Conservation (phyloP, 179 eudicot species). For the Patellifolia procumbens region DNA sequence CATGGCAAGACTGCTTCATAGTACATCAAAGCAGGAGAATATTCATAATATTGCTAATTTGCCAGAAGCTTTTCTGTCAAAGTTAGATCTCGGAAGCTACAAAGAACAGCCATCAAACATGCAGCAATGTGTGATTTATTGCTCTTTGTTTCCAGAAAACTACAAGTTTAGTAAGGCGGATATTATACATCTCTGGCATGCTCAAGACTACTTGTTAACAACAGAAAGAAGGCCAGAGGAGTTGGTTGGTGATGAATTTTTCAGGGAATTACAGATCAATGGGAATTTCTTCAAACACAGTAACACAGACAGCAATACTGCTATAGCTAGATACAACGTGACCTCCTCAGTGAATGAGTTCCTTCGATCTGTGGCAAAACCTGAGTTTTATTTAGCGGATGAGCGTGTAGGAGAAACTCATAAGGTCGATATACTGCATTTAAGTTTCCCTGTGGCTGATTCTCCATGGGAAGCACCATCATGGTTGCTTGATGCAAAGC, state of each 20-base stretch:
- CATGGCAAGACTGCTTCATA: slow-evolving; percentile 6
- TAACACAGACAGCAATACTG: too few species aligned
- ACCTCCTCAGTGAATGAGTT: slow-evolving; percentile 14
- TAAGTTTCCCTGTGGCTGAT: not conserved
- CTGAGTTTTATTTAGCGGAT: not conserved
- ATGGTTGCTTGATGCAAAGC: not conserved
- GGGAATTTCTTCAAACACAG: not conserved
- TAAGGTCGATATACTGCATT: not conserved
- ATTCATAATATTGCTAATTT: not conserved
- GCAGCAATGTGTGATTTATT: too few species aligned
- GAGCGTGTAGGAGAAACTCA: too few species aligned
- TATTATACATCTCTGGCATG: too few species aligned
- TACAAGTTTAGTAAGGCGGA: too few species aligned
- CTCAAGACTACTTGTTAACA: not conserved
- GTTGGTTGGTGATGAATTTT: slow-evolving; percentile 23
- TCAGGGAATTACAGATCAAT: slow-evolving; percentile 2
- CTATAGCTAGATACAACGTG: not conserved
- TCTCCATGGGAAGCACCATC: slow-evolving; percentile 4
- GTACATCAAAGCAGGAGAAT: not conserved
- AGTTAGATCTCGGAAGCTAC: slow-evolving; percentile 14
- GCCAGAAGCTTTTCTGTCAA: not conserved
- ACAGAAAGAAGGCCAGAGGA: not conserved
- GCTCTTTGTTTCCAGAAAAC: too few species aligned
- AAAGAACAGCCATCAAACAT: slow-evolving; percentile 8
- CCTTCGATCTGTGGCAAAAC: not conserved